Conservation (phyloP, 2,329 filamentous ascomycete species). For the Sporothrix brasiliensis region DNA sequence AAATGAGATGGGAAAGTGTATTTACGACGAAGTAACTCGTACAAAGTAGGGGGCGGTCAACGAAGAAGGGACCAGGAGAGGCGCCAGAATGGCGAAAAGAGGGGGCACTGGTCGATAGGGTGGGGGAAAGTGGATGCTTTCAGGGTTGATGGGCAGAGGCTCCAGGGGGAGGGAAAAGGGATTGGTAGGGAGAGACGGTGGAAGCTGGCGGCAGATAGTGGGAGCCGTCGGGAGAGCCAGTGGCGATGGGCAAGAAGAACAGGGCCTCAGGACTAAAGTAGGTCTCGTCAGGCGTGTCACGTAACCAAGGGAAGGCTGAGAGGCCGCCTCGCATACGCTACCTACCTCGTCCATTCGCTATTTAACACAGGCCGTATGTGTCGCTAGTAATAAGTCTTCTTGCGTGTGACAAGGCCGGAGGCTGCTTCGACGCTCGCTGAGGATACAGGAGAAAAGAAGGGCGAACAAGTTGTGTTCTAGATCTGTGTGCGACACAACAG, state of each 20-base stretch:
- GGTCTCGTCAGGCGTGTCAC: too few relatives aligned
- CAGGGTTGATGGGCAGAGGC: constrained; percentile 9
- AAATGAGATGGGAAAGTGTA: constrained; percentile 19
- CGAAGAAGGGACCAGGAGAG: constrained; percentile 1
- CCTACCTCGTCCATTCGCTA: constrained; percentile 15
- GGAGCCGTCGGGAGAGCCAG: background rate
- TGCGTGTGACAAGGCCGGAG: background rate
- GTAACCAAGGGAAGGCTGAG: too few relatives aligned
- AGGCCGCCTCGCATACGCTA: background rate
- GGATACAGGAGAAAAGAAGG: background rate
- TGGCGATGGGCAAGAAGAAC: background rate
- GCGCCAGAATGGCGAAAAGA: background rate
- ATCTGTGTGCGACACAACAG: background rate
- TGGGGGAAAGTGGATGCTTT: constrained; percentile 21
- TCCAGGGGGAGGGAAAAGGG: background rate
- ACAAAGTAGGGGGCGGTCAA: background rate
- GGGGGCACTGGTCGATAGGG: constrained; percentile 8
- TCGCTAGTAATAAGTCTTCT: background rate
- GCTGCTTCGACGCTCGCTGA: background rate
- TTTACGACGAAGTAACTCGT: constrained; percentile 16
- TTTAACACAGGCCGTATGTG: background rate
- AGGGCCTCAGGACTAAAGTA: background rate
- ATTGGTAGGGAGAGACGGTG: background rate
- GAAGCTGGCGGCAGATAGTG: constrained; percentile 7
- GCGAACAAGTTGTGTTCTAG: background rate